Conservation (phyloP, 768 basidiomycete genomes). For the Arthromyces matolae region DNA sequence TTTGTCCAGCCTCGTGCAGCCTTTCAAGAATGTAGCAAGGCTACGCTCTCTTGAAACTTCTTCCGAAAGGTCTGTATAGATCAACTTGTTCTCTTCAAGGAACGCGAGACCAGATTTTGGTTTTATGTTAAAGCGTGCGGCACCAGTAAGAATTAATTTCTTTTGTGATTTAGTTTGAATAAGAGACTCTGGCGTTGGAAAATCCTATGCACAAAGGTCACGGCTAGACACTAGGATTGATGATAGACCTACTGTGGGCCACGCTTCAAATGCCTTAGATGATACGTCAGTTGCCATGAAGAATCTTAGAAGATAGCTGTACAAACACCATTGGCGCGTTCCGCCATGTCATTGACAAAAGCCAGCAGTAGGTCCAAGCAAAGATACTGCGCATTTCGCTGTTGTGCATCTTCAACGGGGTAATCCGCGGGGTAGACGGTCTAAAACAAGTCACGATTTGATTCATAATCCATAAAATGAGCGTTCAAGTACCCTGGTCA, state of each 20-base stretch:
- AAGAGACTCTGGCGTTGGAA: slow-evolving; percentile 52
- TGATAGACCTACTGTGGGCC: slow-evolving; percentile 55
- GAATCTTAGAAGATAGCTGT: slow-evolving; percentile 2
- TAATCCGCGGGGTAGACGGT: slow-evolving; percentile 75
- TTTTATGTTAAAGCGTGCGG: slow-evolving; percentile 85
- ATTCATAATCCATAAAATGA: slow-evolving; percentile 12
- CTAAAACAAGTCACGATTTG: slow-evolving; percentile 34
- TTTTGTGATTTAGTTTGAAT: slow-evolving; percentile 78
- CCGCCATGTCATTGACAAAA: slow-evolving; percentile 86
- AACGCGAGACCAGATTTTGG: slow-evolving; percentile 89
- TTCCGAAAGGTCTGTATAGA: slow-evolving; percentile 62
- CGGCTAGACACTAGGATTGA: slow-evolving; percentile 1
- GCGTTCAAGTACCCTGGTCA: slow-evolving; percentile 92
- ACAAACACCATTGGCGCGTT: slow-evolving; percentile 49
- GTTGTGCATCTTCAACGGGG: slow-evolving; percentile 57
- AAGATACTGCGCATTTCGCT: slow-evolving; percentile 77
- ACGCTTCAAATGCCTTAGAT: slow-evolving; percentile 42
- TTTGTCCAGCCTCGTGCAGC: slow-evolving; percentile 84
- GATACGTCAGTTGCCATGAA: slow-evolving; percentile 11
- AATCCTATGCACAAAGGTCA: slow-evolving; percentile 37
- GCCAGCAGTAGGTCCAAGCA: slow-evolving; percentile 85
- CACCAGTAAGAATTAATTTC: slow-evolving; percentile 78
- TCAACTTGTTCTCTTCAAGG: slow-evolving; percentile 89
- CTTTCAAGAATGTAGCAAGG: slow-evolving; percentile 84
- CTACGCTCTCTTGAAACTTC: slow-evolving; percentile 57